These are phyloP conservation scores for Lasiosphaeriaceae sp. DNA, from an alignment of 495 filamentous ascomycete genomes.

Conservation along the genomic window DNA sequence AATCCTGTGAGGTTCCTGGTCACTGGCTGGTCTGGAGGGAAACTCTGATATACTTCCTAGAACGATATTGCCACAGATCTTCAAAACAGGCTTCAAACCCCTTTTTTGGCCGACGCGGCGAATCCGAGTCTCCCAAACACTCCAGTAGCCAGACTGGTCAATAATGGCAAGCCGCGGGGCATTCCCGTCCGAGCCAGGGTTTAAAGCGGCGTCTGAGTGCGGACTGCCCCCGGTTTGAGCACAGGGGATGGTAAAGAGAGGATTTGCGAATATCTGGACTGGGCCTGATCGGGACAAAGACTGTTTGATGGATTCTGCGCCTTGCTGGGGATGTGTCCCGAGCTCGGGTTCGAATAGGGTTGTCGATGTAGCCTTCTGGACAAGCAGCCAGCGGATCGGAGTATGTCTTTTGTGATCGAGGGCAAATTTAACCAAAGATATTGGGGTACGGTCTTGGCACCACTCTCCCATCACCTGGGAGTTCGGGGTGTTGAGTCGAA, in stretches of 20 bases:
- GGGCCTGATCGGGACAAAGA: neutral
- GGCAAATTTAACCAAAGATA: slow-evolving; percentile 66
- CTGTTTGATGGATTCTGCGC: neutral
- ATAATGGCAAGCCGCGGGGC: slow-evolving; percentile 64
- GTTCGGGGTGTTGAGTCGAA: slow-evolving; percentile 35
- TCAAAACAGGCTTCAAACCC: slow-evolving; percentile 20
- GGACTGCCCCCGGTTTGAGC: slow-evolving; percentile 51
- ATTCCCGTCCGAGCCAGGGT: slow-evolving; percentile 56
- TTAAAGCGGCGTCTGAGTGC: slow-evolving; percentile 75
- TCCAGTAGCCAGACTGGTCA: slow-evolving; percentile 71
- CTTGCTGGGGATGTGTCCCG: slow-evolving; percentile 17
- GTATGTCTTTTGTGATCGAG: slow-evolving; percentile 43
- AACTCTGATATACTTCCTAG: slow-evolving; percentile 16
- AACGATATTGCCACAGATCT: slow-evolving; percentile 24
- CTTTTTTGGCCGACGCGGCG: slow-evolving; percentile 32
- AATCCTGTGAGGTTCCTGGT: slow-evolving; percentile 12
- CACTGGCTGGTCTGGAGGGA: slow-evolving; percentile 1
- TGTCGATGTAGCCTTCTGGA: slow-evolving; percentile 54
- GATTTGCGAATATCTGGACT: slow-evolving; percentile 55
- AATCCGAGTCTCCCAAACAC: slow-evolving; percentile 61
- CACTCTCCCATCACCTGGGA: slow-evolving; percentile 41
- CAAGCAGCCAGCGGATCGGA: slow-evolving; percentile 56
- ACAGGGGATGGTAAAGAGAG: slow-evolving; percentile 51
- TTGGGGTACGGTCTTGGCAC: slow-evolving; percentile 52
- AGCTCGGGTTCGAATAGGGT: slow-evolving; percentile 58